Evolutionary conservation across 2,329 filamentous ascomycete genomes (phyloP), one percentile per base, ranked within the genome.

Genomic region (Pyrenochaeta sp.): DNA sequence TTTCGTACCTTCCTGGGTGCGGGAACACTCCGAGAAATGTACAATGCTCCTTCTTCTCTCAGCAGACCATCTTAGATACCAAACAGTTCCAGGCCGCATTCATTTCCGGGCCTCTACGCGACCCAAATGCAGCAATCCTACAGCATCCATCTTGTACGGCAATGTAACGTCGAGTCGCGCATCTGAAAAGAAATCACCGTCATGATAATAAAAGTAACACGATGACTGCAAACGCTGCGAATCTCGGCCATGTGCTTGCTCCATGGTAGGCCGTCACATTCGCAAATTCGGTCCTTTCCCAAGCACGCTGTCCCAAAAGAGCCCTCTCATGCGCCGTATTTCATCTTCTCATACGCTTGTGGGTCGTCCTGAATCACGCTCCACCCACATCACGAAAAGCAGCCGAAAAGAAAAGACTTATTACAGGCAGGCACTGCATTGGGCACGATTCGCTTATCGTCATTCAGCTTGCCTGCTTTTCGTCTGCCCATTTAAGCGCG

Each of bases 301-400:
- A 43, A 43, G 28, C 42, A 44, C 42, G 28, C 42, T 12, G 42
- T 44, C 25, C 42, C 25, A 44, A 15, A 44, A 19, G 10, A 19
- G 27, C 40, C 19, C 22, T 27, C n/a, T 34, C 30, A 30, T 10
- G 22, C 15, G 22, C 32, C n/a, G 34, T 28, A 43, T 24, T 51
- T 27, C 10, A 12, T 30, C 2, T 32, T 24, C 49, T 37, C 37
- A 57, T 39, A 48, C 49, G 30, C 42, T 28, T n/a, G 30, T 32
- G 34, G 12, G 22, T 24, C 19, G 25, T 12, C 45, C 34, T 30
- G 44, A 43, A 32, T 32, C 50, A 27, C 48, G 32, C 34, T 22
- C 46, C 34, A 43, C 44, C 30, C 45, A 19, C 42, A 46, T 48
- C 55, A 58, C 55, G n/a, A 55, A 52, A 54, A 51, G 47, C 47